Base-by-base conservation (phyloP, 306 rosid genomes). In the Lathyrus tuberosus region DNA sequence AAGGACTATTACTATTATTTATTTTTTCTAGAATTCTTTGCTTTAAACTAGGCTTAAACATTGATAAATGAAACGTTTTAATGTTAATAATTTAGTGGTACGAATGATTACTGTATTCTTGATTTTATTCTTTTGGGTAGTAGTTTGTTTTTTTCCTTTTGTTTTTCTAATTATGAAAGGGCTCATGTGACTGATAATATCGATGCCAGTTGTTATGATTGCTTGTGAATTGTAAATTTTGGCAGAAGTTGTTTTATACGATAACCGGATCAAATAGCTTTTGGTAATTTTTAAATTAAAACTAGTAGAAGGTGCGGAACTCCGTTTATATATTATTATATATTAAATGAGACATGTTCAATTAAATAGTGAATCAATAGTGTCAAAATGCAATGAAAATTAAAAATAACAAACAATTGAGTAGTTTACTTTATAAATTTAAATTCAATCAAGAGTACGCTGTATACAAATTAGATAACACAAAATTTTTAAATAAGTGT, bases 161-260 rank as follows among this genome's bases (percentile, higher is more conserved):
- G 35, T 62, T 60, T 60, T 33, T 33, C 15, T 16, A 13, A 16
- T 37, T 16, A 49, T 42, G 17, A 41, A 63, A 41, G 22, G 37
- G 22, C 5, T 47, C 71, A 28, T 66, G 59, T 66, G 71, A 28
- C 12, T 66, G 44, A 28, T 47, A 46, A 46, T 30, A 66, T 46
- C 16, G 16, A 66, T 66, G 43, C 58, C 58, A 46, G 54, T 65
- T 65, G 69, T 63, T 42, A 22, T 33, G 38, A 6, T 24, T 40
- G 68, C 31, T 38, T 40, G 31, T 62, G 48, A 62, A 62, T 11
- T 38, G 46, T 60, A 15, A 12, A 22, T 8, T 43, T 43, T 43
- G 48, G 12, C 37, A 54, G 16, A 54, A 22, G 16, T 54, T 54
- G 61, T 22, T 22, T 37, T 52, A 17, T 17, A 52, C 16, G 48